Evolutionary conservation across 257 asterid species (phyloP).

Genomic region (Rhazya stricta): DNA sequence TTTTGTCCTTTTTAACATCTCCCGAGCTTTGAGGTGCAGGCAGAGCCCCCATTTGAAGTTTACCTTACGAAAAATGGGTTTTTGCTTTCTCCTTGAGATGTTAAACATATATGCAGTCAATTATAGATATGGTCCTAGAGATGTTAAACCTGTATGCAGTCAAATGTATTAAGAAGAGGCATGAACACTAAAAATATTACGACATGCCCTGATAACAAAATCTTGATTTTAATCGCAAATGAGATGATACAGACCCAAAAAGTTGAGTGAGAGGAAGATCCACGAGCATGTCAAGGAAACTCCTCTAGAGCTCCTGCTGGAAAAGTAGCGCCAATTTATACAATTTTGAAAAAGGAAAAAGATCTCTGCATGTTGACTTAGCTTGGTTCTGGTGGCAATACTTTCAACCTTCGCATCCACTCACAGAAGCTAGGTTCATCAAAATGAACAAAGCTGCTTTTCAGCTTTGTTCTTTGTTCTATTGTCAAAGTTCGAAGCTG

Average conservation of each 20-base stretch:
- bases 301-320: not conserved
- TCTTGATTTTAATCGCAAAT: not conserved
- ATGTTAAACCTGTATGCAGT: no score
- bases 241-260: not conserved
- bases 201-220: not conserved
- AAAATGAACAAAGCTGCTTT: slow-evolving; percentile 82
- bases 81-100: no score
- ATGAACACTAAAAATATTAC: not conserved
- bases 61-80: no score
- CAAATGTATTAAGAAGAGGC: no score
- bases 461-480: slow-evolving; percentile 74
- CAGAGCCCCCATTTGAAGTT: no score
- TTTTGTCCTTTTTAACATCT: no score
- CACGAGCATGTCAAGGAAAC: not conserved
- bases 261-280: not conserved
- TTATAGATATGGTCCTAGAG: no score
- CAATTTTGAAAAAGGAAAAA: not conserved
- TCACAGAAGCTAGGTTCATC: slow-evolving; percentile 97
- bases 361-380: slow-evolving; percentile 2
- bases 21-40: no score
- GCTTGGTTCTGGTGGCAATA: slow-evolving; percentile 78
- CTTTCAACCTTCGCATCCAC: slow-evolving; percentile 87
- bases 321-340: not conserved
- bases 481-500: slow-evolving; percentile 76
- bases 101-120: no score